These are phyloP conservation scores for Chlorella sp. DNA, from an alignment of 139 green algal species.

Conservation along the genomic window DNA sequence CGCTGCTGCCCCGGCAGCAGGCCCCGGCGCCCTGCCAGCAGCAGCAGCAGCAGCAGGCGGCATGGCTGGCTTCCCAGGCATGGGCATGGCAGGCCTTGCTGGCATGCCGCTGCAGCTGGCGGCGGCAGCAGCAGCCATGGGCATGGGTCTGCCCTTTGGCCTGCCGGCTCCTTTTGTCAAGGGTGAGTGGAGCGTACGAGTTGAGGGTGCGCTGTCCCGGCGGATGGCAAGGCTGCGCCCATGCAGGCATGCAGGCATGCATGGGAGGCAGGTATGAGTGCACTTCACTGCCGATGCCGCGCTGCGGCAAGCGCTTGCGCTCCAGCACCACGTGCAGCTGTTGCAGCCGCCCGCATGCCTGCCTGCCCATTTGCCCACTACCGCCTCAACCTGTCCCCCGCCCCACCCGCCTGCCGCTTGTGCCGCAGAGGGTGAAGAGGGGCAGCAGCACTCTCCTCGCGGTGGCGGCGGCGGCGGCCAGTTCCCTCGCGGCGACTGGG, in stretches of 20 bases:
- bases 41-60: background rate
- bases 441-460: background rate
- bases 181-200: no score
- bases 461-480: background rate
- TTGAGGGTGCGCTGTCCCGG: no score
- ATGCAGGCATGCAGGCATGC: no score
- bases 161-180: background rate
- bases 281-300: no score
- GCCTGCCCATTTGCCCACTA: background rate
- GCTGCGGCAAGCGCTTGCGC: no score
- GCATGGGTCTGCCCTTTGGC: constrained; percentile 2
- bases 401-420: background rate
- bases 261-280: no score
- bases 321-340: background rate
- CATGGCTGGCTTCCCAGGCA: background rate
- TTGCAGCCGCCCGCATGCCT: background rate
- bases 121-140: background rate
- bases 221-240: no score
- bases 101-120: background rate
- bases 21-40: no score
- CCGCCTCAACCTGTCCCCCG: background rate
- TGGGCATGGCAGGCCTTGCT: background rate
- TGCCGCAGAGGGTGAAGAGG: background rate
- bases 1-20: background rate
- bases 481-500: constrained; percentile 6